Base-by-base conservation (phyloP, 106 monocot genomes). In the Triglochin maritima region DNA sequence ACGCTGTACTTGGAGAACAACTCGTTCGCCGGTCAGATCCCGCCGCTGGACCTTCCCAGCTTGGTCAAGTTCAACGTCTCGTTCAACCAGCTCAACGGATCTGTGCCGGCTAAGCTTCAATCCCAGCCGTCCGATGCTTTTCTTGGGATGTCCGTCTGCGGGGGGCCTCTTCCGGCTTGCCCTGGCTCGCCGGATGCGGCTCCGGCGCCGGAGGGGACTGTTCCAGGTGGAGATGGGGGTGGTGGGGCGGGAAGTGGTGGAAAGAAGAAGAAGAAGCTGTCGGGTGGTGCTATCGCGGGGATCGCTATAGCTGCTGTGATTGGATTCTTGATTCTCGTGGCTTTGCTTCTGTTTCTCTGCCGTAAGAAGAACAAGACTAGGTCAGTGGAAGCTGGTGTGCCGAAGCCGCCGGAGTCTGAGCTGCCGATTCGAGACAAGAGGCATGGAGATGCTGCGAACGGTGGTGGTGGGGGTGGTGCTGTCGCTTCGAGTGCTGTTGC, bases 241-340 rank as follows among this genome's bases (percentile, higher is more conserved):
- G 15, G 43, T 42, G 53, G 66, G 14, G 29, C 29, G 0, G 52
- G 11, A 52, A 52, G 52, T 52, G 52, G 52, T 16, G 43, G 58
- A 4, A 10, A 29, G 5, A 49, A 70, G 44, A 70, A 60, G 12
- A 69, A 62, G 17, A 80, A 78, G 29, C 79, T 92, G 41, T 87
- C 87, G 5, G 87, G 83, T 7, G 87, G 85, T n/a, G 92, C 82
- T 5, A 85, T 92, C 56, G 87, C 92, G 48, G 92, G 85, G n/a
- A 87, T 92, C 64, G 84, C 79, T 2, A 71, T 87, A 14, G 92
- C 75, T 9, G 67, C 82, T 5, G 76, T 67, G 57, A 41, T 75
- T 45, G 78, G 42, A 2, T 54, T 85, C 10, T 44, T 87, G 46
- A 14, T 83, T 29, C 42, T 87, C 3, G 7, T 81, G 5, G 43